Evolutionary conservation across 495 filamentous ascomycete genomes (phyloP), one percentile per base, ranked within the genome.

Genomic region (Hypoxylon intermedium): DNA sequence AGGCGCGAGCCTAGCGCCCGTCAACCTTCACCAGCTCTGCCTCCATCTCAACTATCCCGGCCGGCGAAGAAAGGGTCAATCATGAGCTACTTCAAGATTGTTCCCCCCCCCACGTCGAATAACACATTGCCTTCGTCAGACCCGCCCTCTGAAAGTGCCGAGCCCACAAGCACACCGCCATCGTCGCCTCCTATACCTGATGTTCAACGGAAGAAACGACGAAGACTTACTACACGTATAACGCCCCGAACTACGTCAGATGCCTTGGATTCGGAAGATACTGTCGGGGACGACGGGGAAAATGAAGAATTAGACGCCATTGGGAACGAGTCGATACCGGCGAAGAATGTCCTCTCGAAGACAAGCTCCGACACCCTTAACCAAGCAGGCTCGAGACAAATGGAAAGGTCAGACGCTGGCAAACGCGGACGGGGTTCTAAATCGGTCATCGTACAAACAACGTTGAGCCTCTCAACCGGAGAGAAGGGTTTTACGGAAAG

Each of bases 401-500:
- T 9, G 9, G 50, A 12, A 13, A 28, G 37, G 16, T 37, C 33
- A 6, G 56, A 60, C 6, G 50, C 19, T 2, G 38, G 42, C 6
- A 59, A 62, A 20, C 38, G 31, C 4, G 48, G 45, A 15, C 56
- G 47, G 16, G 54, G 33, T n/a, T 51, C 26, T 1, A 62, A 70
- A 41, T 60, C 67, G 40, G 63, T 72, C 0, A 64, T 72, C 48
- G 67, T 76, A 6, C 79, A 81, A 49, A 80, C 74, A 0, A 80
- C 77, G 0, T 47, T 81, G 44, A 79, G 70, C 36, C 68, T 81
- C 4, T 60, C 72, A 5, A 63, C 64, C 4, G 61, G 68, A 7
- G 72, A 72, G 1, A 65, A 74, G 1, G 72, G 69, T 0, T 80
- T 80, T 43, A 72, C 69, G 0, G 68, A 79, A 34, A 80, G 79